Conservation (phyloP, 2,329 filamentous ascomycete genomes). For the Aureobasidium sp. region DNA sequence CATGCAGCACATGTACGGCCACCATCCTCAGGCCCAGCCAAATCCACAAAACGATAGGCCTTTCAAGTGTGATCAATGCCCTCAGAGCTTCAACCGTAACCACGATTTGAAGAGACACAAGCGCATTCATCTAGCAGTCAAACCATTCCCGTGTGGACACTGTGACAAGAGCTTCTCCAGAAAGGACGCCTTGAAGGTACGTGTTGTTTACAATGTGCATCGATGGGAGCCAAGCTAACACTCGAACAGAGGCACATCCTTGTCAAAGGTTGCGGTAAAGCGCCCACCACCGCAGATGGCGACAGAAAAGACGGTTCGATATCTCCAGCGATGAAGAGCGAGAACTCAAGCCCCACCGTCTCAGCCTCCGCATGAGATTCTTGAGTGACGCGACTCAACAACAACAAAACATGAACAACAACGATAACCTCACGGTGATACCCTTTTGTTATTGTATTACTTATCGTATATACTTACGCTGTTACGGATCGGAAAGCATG, state of each 20-base stretch:
- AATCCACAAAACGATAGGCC: conserved; percentile 65
- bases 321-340: conserved; percentile 26
- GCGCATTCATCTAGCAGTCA: conserved; percentile 86
- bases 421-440: conserved; percentile 12
- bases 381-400: not conserved
- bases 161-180: conserved; percentile 97
- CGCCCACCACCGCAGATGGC: conserved; percentile 23
- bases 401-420: not conserved
- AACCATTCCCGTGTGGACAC: conserved; percentile 83
- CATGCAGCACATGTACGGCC: conserved; percentile 53
- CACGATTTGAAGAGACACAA: conserved; percentile 96
- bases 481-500: conserved; percentile 11
- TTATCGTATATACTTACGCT: conserved; percentile 12
- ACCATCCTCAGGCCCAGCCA: conserved; percentile 42
- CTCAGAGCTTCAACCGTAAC: conserved; percentile 90
- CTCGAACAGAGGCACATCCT: conserved; percentile 52
- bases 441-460: conserved; percentile 14
- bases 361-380: conserved; percentile 18
- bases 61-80: conserved; percentile 89
- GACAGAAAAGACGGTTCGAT: conserved; percentile 28
- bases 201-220: conserved; percentile 22
- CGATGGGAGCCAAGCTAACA: not conserved
- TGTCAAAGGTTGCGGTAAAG: conserved; percentile 58
- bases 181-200: conserved; percentile 93
- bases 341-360: conserved; percentile 24